Evolutionary conservation across 2,329 filamentous ascomycete species (phyloP), one percentile per base, ranked within the genome.

Genomic region (Phaeomoniella chlamydospora): DNA sequence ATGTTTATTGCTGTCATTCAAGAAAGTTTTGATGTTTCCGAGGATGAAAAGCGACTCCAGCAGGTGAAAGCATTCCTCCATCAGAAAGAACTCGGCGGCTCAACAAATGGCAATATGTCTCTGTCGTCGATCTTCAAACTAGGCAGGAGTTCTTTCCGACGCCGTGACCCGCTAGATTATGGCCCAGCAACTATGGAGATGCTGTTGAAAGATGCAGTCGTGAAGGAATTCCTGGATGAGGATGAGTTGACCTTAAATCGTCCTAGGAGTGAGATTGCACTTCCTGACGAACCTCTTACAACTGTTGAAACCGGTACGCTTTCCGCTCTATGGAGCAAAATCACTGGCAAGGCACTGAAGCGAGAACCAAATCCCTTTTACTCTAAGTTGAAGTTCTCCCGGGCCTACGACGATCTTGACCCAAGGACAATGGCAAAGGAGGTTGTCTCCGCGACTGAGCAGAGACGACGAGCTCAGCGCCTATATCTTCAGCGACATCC

Each of bases 1-100:
- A 98, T 98, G 90, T 98, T 98, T 67, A 96, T 98, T 82, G 90
- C 90, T 67, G 90, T 98, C 61, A 98, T 98, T 45, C 90, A 98
- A 57, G 90, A 98, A 54, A 98, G 94, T 51, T 98, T 98, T 54
- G 90, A 98, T 59, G 86, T 98, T 16, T 93, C 87, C 3, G 90
- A 98, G 55, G 92, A 98, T 53, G 87, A 96, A 56, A 98, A 98
- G 60, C 85, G 92, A 14, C 62, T 96, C 42, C 85, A 96, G 54
- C 92, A 98, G 59, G 87, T 98, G 41, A 88, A 87, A 50, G 84
- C 88, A 1, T 98, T 96, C 49, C 64, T 98, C 31, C 84, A 93
- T 51, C 77, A 87, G 46, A 92, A 88, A 53, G 87, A 96, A 49
- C 65, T 94, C 18, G 82, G 79, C 15, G 72, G 63, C 22, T 70